Evolutionary conservation across 192 early-diverging fungal species (phyloP).

Genomic region (Coemansia sp.): DNA sequence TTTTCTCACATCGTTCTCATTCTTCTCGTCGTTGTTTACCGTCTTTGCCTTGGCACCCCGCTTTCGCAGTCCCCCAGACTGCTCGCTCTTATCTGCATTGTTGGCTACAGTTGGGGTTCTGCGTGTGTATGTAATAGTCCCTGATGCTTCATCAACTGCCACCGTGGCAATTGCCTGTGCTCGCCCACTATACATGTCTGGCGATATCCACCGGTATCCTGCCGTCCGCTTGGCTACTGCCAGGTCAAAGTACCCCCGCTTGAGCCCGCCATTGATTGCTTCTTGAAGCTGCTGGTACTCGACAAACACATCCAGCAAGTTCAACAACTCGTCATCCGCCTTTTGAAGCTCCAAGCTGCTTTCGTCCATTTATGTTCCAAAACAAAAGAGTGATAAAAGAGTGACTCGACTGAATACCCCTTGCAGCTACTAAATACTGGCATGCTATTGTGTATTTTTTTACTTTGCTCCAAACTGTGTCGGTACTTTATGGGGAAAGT

Average conservation of each 20-base stretch:
- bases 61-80: background rate
- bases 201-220: conserved; percentile 50
- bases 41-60: background rate
- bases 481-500: too few species aligned
- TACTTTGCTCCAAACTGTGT: too few species aligned
- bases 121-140: background rate
- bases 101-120: background rate
- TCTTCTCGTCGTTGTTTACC: background rate
- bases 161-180: conserved; percentile 37
- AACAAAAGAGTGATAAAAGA: background rate
- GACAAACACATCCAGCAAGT: conserved; percentile 22
- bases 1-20: background rate
- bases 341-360: background rate
- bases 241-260: conserved; percentile 42
- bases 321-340: conserved; percentile 20
- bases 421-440: too few species aligned
- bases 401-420: too few species aligned
- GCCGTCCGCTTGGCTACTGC: conserved; percentile 39
- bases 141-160: conserved; percentile 4
- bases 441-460: too few species aligned
- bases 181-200: conserved; percentile 36
- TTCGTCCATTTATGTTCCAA: background rate
- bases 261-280: conserved; percentile 7
- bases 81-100: background rate
- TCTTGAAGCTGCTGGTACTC: conserved; percentile 35